A percentile compares a stretch with the other conserved stretches of the same genome.
Conservation (phyloP, 202 grass and related monocot genomes). For the Sporobolus alterniflorus region DNA sequence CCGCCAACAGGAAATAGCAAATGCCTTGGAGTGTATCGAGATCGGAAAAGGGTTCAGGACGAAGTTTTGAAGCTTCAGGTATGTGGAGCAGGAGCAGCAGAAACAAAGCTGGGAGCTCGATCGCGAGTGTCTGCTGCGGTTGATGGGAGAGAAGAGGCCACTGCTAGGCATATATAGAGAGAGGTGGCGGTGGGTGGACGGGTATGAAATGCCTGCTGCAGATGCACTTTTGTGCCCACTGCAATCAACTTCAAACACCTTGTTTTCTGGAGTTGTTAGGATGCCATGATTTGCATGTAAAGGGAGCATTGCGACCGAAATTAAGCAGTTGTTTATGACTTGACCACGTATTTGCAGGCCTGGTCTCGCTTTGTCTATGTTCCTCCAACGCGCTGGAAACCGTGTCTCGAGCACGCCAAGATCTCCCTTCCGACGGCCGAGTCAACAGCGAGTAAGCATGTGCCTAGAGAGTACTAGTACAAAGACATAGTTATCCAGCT, state of each 20-base stretch:
- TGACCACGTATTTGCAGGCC: not conserved
- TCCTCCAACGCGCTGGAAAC: not conserved
- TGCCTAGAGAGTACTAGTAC: not conserved
- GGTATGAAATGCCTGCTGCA: not conserved
- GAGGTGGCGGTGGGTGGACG: not conserved
- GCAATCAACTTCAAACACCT: not conserved
- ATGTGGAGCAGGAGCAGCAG: no score
- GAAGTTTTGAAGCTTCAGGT: not conserved
- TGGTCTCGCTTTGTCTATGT: not conserved
- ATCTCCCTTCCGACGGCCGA: not conserved
- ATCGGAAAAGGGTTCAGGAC: not conserved
- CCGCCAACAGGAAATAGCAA: not conserved
- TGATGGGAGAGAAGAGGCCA: no score
- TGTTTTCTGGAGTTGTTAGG: not conserved
- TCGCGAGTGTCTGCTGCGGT: not conserved
- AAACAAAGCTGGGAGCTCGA: not conserved
- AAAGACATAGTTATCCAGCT: not conserved
- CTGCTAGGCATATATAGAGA: not conserved
- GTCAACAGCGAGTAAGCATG: not conserved
- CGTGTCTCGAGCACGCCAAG: not conserved
- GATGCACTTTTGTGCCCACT: not conserved
- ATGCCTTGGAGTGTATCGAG: not conserved
- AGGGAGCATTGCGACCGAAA: not conserved
- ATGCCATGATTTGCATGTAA: not conserved
- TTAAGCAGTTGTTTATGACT: not conserved